Conservation (phyloP, 345 rosid genomes). For the Salix dunnii region DNA sequence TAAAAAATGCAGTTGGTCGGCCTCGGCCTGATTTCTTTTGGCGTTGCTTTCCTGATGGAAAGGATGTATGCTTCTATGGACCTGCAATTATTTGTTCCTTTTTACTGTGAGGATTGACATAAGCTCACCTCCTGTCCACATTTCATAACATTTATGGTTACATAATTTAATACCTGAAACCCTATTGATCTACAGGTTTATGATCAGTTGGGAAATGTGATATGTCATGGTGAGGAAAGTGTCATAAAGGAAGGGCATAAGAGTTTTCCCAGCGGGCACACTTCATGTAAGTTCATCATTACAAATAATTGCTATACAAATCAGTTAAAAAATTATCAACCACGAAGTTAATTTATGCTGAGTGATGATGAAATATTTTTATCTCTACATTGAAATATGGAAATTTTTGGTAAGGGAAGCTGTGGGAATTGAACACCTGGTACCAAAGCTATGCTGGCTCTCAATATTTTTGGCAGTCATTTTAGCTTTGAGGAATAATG, state of each 20-base stretch:
- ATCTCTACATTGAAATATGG: neutral
- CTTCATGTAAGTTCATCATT: constrained; percentile 54
- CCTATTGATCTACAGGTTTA: constrained; percentile 38
- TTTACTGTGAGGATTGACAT: neutral
- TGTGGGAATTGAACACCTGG: neutral
- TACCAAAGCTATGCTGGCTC: neutral
- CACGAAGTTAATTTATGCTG: neutral
- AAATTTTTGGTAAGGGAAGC: neutral
- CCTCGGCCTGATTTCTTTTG: constrained; percentile 97
- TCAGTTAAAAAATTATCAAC: neutral
- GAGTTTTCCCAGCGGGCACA: constrained; percentile 92
- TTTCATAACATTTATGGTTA: neutral
- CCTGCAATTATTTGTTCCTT: constrained; percentile 10
- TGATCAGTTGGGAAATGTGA: constrained; percentile 63
- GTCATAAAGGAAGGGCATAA: constrained; percentile 81
- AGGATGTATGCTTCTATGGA: constrained; percentile 48
- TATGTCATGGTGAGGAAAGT: constrained; percentile 64
- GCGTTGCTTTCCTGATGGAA: constrained; percentile 96
- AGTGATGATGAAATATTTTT: neutral
- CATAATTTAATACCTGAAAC: neutral
- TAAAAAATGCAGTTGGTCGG: constrained; percentile 75
- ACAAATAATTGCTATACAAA: neutral
- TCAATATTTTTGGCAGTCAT: neutral
- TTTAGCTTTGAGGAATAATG: neutral
- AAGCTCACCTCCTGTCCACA: neutral